A percentile compares a stretch with the other conserved stretches of the same genome.
These are phyloP conservation scores for Colletotrichum horii DNA, from an alignment of 2,329 filamentous ascomycete species.

Conservation along the genomic window DNA sequence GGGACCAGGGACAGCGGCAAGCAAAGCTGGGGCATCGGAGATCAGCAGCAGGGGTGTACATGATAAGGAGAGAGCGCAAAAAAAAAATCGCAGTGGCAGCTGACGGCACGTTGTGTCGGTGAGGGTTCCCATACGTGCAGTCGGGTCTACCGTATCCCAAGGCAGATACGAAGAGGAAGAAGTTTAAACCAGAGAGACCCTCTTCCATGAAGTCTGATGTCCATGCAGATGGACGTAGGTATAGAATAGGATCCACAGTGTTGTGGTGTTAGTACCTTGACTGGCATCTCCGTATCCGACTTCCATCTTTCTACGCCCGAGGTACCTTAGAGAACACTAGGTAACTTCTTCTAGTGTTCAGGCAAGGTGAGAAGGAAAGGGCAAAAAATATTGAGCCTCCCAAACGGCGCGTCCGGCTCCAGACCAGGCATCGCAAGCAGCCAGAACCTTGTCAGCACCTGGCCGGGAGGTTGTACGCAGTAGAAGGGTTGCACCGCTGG, in stretches of 20 bases:
- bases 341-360: not conserved
- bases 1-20: not conserved
- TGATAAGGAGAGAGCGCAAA: not conserved
- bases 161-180: not conserved
- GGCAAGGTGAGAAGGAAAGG: not conserved
- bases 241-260: not conserved
- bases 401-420: not conserved
- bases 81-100: not conserved
- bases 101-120: not conserved
- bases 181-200: not conserved
- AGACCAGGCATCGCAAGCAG: not conserved
- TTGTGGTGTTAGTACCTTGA: not conserved
- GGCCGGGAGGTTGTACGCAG: not conserved
- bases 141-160: not conserved
- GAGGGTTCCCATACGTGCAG: not conserved
- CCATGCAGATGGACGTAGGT: not conserved
- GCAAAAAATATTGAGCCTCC: not conserved
- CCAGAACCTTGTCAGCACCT: constrained; percentile 7
- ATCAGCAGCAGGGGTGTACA: not conserved
- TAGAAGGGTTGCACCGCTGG: constrained; percentile 8
- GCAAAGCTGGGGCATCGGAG: not conserved
- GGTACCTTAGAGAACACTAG: not conserved
- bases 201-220: not conserved
- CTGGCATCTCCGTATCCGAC: not conserved
- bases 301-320: not conserved